phyloP scores from a whole-genome alignment of 2,329 filamentous ascomycete genomes.

The Colletotrichum eleusines region DNA sequence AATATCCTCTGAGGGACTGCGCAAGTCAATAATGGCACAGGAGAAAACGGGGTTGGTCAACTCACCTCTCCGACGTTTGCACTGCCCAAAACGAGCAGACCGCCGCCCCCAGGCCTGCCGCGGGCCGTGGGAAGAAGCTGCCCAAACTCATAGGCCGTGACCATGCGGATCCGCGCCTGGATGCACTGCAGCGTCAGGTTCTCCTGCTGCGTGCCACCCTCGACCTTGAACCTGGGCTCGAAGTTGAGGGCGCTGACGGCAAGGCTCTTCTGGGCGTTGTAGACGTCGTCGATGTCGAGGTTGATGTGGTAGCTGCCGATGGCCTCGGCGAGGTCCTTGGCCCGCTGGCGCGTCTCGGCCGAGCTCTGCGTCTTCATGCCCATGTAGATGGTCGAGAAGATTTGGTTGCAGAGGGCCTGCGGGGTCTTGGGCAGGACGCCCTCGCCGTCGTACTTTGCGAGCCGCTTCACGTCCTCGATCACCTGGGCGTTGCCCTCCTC shows the following conservation, averaged over 20 bases:
- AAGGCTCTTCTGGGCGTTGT: slow-evolving; percentile 70
- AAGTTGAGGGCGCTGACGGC: slow-evolving; percentile 71
- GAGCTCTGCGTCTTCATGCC: slow-evolving; percentile 76
- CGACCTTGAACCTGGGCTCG: slow-evolving; percentile 66
- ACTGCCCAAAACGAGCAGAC: slow-evolving; percentile 74
- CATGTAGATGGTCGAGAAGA: slow-evolving; percentile 72
- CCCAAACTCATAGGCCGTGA: slow-evolving; percentile 69
- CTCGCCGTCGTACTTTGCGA: slow-evolving; percentile 47
- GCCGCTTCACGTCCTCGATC: slow-evolving; percentile 53
- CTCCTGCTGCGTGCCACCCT: slow-evolving; percentile 71
- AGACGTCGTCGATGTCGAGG: slow-evolving; percentile 78
- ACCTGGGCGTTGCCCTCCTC: slow-evolving; percentile 55
- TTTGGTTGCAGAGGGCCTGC: slow-evolving; percentile 65
- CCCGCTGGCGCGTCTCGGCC: slow-evolving; percentile 74
- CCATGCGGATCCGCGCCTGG: slow-evolving; percentile 68
- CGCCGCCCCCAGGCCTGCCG: slow-evolving; percentile 65
- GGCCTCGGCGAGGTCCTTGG: slow-evolving; percentile 67
- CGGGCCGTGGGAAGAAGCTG: slow-evolving; percentile 72
- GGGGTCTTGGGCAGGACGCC: slow-evolving; percentile 61
- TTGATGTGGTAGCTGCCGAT: slow-evolving; percentile 81
- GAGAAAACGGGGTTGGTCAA: slow-evolving; percentile 5
- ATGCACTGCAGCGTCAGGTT: slow-evolving; percentile 71
- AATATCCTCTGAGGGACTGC: slow-evolving; percentile 57
- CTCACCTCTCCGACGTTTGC: slow-evolving; percentile 69
- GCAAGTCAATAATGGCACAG: slow-evolving; percentile 40